Percentiles rank a stretch among this genome's conserved stretches.
These are phyloP conservation scores for Halophytophthora polymorphica DNA, from an alignment of 352 stramenopile species.

Conservation along the genomic window DNA sequence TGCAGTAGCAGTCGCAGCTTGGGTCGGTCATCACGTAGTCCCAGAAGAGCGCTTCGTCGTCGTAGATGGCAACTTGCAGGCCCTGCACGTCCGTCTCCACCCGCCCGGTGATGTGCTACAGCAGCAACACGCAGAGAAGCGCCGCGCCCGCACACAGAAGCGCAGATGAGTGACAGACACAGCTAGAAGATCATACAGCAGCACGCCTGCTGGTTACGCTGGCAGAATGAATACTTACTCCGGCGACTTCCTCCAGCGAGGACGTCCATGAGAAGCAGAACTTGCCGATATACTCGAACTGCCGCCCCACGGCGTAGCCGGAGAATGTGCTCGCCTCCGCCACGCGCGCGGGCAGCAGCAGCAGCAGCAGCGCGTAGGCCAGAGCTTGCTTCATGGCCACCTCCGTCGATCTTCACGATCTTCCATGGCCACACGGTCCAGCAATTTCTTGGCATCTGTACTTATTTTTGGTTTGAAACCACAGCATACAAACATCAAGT, in stretches of 20 bases:
- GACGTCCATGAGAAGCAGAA: slow-evolving; percentile 75
- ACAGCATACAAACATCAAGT: too few species aligned
- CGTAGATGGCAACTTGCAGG: slow-evolving; percentile 74
- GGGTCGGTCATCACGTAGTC: slow-evolving; percentile 66
- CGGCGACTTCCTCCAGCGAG: slow-evolving; percentile 55
- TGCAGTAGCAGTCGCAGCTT: slow-evolving; percentile 67
- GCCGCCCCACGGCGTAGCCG: slow-evolving; percentile 57
- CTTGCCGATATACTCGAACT: slow-evolving; percentile 82
- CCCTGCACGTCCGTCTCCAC: slow-evolving; percentile 61
- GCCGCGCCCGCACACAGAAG: too few species aligned
- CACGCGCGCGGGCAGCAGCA: slow-evolving; percentile 5
- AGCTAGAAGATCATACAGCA: too few species aligned
- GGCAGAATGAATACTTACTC: slow-evolving; percentile 24
- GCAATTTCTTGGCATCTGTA: too few species aligned
- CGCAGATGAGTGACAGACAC: too few species aligned
- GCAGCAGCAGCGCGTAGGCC: slow-evolving; percentile 8
- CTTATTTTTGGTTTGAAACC: too few species aligned
- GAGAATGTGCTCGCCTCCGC: slow-evolving; percentile 40
- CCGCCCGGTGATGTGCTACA: slow-evolving; percentile 51
- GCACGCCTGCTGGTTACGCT: too few species aligned
- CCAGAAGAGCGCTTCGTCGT: slow-evolving; percentile 80
- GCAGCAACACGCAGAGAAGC: not conserved
- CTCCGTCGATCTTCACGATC: slow-evolving; percentile 17
- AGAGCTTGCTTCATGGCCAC: slow-evolving; percentile 8
- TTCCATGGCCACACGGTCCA: slow-evolving; percentile 5